These are phyloP conservation scores for Mycosarcoma mackinlayi DNA, from an alignment of 1,284 basidiomycete genomes.

Conservation along the genomic window DNA sequence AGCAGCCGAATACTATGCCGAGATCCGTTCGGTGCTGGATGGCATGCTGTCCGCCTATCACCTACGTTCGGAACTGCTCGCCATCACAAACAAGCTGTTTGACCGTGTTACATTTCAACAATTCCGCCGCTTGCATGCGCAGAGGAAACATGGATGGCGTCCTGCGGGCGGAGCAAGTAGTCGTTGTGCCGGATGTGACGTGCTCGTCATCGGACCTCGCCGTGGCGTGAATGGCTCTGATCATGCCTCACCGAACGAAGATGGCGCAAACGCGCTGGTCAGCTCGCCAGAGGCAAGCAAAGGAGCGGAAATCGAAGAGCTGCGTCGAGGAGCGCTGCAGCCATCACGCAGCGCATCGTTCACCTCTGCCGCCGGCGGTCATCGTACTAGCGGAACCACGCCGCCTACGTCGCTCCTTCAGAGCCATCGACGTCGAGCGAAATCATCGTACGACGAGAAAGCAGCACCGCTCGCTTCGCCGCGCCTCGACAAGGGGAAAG, in stretches of 20 bases:
- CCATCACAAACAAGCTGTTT: slow-evolving; percentile 84
- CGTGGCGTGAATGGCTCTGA: slow-evolving; percentile 3
- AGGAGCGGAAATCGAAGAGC: slow-evolving; percentile 4
- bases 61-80: slow-evolving; percentile 88
- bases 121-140: slow-evolving; percentile 71
- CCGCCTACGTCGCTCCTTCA: slow-evolving; percentile 26
- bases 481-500: slow-evolving; percentile 47
- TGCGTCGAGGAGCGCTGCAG: slow-evolving; percentile 7
- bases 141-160: slow-evolving; percentile 69
- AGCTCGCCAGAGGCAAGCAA: background rate
- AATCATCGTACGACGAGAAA: slow-evolving; percentile 48
- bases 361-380: slow-evolving; percentile 1
- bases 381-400: slow-evolving; percentile 7
- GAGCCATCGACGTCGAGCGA: slow-evolving; percentile 26
- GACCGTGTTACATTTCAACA: slow-evolving; percentile 84
- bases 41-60: slow-evolving; percentile 95
- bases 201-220: slow-evolving; percentile 25
- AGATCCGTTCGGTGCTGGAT: slow-evolving; percentile 88
- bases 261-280: background rate
- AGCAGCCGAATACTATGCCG: slow-evolving; percentile 75
- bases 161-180: slow-evolving; percentile 18
- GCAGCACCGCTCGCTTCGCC: slow-evolving; percentile 47
- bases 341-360: slow-evolving; percentile 15
- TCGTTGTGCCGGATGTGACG: slow-evolving; percentile 25
- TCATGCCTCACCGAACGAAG: background rate